phyloP scores from a whole-genome alignment of 371 early-diverging fungal species.

The Lichtheimia hyalospora region DNA sequence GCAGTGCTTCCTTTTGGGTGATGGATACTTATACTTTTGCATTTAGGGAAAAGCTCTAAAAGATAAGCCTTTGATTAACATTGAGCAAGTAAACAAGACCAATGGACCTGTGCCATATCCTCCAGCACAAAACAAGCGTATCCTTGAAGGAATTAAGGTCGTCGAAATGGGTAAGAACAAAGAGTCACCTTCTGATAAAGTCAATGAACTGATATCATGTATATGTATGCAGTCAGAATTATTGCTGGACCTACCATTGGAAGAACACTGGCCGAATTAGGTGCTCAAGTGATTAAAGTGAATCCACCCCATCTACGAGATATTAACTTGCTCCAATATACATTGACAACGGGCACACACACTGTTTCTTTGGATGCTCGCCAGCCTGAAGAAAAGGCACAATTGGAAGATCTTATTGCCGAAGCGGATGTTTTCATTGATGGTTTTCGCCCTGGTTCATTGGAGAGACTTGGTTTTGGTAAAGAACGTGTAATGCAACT shows the following conservation, averaged over 20 bases:
- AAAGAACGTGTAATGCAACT: constrained; percentile 11
- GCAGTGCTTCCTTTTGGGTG: no score
- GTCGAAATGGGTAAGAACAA: constrained; percentile 13
- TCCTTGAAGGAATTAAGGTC: constrained; percentile 10
- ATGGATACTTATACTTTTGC: not conserved
- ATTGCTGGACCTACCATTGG: constrained; percentile 14
- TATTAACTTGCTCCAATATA: constrained; percentile 7
- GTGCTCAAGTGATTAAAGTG: constrained; percentile 20
- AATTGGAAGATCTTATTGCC: constrained; percentile 10
- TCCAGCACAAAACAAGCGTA: not conserved
- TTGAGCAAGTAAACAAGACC: not conserved
- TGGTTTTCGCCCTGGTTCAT: constrained; percentile 15
- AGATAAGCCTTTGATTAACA: not conserved
- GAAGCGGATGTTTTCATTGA: constrained; percentile 22
- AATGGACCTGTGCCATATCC: constrained; percentile 3
- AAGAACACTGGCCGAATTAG: constrained; percentile 18
- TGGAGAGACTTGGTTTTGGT: constrained; percentile 17
- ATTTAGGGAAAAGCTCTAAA: constrained; percentile 6
- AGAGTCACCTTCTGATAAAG: not conserved
- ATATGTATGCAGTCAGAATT: constrained; percentile 1
- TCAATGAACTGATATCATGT: not conserved
- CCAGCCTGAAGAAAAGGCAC: constrained; percentile 6
- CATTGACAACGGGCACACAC: constrained; percentile 12
- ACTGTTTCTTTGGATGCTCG: constrained; percentile 14
- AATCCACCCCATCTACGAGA: constrained; percentile 19